Base-by-base conservation (phyloP, 2,329 filamentous ascomycete genomes). In the Ophiostoma piceae region DNA sequence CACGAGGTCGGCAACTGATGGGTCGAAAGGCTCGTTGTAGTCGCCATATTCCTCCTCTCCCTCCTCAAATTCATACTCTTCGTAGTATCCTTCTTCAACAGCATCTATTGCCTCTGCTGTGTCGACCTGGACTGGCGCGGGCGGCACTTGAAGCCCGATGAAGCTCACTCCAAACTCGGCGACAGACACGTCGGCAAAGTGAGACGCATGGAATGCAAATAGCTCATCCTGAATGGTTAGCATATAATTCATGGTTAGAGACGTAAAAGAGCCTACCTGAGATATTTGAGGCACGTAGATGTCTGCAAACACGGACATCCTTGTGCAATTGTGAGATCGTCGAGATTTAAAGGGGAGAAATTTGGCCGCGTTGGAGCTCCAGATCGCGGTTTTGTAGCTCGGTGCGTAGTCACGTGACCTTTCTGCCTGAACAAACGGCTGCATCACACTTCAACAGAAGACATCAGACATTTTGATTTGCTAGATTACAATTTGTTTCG, bases 1-100 rank as follows among this genome's bases (percentile, higher is more conserved):
- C n/a, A 35, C 65, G 65, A 66, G 65, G n/a, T 66, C 43, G 9
- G 66, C 60, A 8, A 62, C 51, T 26, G 51, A 60, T 22, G 54
- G 12, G 47, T 67, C 67, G 8, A 67, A 39, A 7, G 39, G 3
- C 7, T 62, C 73, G 68, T 69, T 67, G 39, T 43, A 35, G 16
- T 69, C 67, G 14, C 98, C 94, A 0, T 86, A 79, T 78, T 92
- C 94, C 78, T 92, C 94, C 22, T 94, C 67, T 32, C 3, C 60
- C 2, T 67, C 39, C 11, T 43, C 37, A 26, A 2, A 32, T 6
- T 22, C 41, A 43, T 98, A 94, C 0, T 86, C 79, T 74, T 98
- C 98, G 78, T 92, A 94, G 22, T 93, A 62, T 39, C 37, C 64
- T 6, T 12, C 43, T 0, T 65, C 54, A 26, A 43, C n/a, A n/a